Conservation (phyloP, 257 asterid genomes). For the Nicotiana sylvestris region DNA sequence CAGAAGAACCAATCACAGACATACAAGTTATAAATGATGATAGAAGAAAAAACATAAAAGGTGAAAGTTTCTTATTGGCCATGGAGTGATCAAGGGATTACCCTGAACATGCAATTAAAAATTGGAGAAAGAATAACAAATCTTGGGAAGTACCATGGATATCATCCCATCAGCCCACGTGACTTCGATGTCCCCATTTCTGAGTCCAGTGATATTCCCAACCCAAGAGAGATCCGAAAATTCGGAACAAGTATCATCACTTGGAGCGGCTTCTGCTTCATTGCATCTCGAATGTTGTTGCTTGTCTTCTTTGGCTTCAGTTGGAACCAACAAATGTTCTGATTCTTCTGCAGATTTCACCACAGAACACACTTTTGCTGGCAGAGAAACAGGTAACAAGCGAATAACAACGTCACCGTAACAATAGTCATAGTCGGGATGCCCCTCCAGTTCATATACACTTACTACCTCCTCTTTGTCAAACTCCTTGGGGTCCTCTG, state of each 20-base stretch:
- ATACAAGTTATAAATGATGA: not conserved
- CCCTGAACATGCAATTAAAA: not conserved
- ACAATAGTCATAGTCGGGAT: slow-evolving; percentile 98
- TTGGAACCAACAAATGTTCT: slow-evolving; percentile 25
- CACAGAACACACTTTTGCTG: slow-evolving; percentile 30
- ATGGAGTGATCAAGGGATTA: not conserved
- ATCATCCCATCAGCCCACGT: slow-evolving; percentile 99
- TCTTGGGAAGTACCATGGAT: slow-evolving; percentile 50
- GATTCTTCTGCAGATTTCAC: slow-evolving; percentile 29
- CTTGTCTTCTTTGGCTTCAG: slow-evolving; percentile 31
- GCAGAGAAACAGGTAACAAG: slow-evolving; percentile 64
- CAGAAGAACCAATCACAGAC: not conserved
- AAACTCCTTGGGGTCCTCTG: slow-evolving; percentile 85
- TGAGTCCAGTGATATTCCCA: slow-evolving; percentile 88
- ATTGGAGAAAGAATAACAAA: not conserved
- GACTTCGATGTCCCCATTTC: slow-evolving; percentile 90
- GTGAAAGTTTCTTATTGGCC: not conserved
- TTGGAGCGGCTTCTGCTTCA: slow-evolving; percentile 27
- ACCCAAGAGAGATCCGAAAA: slow-evolving; percentile 93
- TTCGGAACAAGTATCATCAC: slow-evolving; percentile 38
- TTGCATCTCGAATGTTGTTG: slow-evolving; percentile 25
- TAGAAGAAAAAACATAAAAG: not conserved
- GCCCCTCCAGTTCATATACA: slow-evolving; percentile 97
- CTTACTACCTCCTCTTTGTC: slow-evolving; percentile 92
- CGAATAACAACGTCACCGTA: slow-evolving; percentile 96